Evolutionary conservation across 164 flowering plant genomes (phyloP).

Genomic region (Macadamia tetraphylla): DNA sequence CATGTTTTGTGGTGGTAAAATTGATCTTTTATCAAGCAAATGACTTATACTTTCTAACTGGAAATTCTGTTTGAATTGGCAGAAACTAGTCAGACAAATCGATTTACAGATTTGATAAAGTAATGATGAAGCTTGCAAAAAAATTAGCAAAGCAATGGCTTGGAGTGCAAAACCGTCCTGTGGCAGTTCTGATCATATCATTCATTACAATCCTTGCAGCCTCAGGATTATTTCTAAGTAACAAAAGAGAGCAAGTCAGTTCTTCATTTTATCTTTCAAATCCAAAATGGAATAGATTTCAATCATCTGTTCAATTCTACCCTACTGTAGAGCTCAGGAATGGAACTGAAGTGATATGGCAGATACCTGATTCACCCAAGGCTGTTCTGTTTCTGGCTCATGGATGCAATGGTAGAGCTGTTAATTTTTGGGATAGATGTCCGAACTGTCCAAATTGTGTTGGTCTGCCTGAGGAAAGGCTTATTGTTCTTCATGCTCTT

Average conservation of each 20-base stretch:
- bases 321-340: constrained; percentile 46
- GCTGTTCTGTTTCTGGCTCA: constrained; percentile 90
- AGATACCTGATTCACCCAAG: constrained; percentile 74
- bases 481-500: constrained; percentile 67
- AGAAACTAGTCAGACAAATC: background rate
- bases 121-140: constrained; percentile 39
- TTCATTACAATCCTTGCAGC: constrained; percentile 24
- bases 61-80: too few relatives aligned
- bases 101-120: constrained; percentile 15
- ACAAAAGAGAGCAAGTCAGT: constrained; percentile 12
- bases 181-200: constrained; percentile 18
- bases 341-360: constrained; percentile 79
- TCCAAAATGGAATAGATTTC: constrained; percentile 42
- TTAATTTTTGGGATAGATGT: constrained; percentile 80
- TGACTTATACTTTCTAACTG: too few relatives aligned
- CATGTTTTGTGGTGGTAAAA: too few relatives aligned
- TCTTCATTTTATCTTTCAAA: constrained; percentile 13
- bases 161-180: constrained; percentile 11
- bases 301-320: constrained; percentile 30
- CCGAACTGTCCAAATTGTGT: constrained; percentile 57
- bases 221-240: constrained; percentile 18
- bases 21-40: too few relatives aligned
- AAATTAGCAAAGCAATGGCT: constrained; percentile 26
- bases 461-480: constrained; percentile 92
- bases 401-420: constrained; percentile 81